Conservation (phyloP, 1,284 basidiomycete genomes). For the Papiliotrema flavescens region DNA sequence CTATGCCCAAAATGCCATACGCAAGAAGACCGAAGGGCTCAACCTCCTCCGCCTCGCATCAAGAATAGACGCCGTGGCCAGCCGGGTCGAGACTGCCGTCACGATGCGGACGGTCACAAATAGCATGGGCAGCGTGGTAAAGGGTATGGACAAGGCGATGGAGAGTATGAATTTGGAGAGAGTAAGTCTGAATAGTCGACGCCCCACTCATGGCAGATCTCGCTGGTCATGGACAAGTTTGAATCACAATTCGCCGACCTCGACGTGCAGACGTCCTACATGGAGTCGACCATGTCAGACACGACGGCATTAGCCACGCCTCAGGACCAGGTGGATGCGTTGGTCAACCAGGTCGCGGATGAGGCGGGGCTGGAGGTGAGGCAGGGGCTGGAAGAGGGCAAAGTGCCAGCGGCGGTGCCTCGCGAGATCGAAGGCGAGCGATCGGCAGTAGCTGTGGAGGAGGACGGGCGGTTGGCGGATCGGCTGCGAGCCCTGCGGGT, state of each 20-base stretch:
- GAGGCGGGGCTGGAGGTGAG: conserved; percentile 95
- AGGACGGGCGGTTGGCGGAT: conserved; percentile 41
- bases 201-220: conserved; percentile 63
- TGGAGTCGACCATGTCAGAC: conserved; percentile 94
- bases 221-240: conserved; percentile 98
- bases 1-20: conserved; percentile 96
- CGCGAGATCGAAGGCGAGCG: conserved; percentile 53
- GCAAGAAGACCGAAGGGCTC: conserved; percentile 94
- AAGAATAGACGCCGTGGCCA: conserved; percentile 93
- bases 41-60: conserved; percentile 84
- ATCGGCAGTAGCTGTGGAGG: conserved; percentile 43
- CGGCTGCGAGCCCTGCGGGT: conserved; percentile 41
- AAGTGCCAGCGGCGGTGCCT: conserved; percentile 50
- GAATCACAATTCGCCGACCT: conserved; percentile 94
- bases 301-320: conserved; percentile 91
- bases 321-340: conserved; percentile 91
- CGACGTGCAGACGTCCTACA: conserved; percentile 96
- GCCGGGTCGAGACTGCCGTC: conserved; percentile 97
- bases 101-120: conserved; percentile 87
- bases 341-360: conserved; percentile 93
- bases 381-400: conserved; percentile 74
- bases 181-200: conserved; percentile 54
- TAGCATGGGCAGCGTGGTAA: conserved; percentile 93
- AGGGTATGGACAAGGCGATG: conserved; percentile 99
- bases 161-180: conserved; percentile 97